phyloP scores from a whole-genome alignment of 2,329 filamentous ascomycete species.

The Aspergillus sp. region DNA sequence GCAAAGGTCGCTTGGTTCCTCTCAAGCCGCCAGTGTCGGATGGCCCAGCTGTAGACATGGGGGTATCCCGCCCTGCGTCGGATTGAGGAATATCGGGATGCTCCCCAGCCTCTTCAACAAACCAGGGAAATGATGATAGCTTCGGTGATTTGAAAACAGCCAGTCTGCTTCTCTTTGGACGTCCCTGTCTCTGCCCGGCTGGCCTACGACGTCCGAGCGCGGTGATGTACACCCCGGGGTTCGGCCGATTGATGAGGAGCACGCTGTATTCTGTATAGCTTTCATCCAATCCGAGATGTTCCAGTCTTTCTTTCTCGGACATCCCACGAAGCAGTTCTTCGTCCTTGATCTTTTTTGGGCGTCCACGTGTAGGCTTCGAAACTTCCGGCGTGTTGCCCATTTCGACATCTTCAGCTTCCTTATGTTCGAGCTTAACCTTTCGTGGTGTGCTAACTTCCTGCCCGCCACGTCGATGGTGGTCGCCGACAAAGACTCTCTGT shows the following conservation, averaged over 20 bases:
- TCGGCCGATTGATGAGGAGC: slow-evolving; percentile 35
- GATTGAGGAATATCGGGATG: slow-evolving; percentile 7
- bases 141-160: slow-evolving; percentile 39
- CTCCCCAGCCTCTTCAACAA: slow-evolving; percentile 16
- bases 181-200: slow-evolving; percentile 37
- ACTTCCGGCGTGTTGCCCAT: slow-evolving; percentile 4
- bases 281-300: slow-evolving; percentile 40
- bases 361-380: not conserved
- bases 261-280: slow-evolving; percentile 42
- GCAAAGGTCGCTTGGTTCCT: not conserved
- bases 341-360: slow-evolving; percentile 12
- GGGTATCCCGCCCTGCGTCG: not conserved
- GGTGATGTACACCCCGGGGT: slow-evolving; percentile 42
- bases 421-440: not conserved
- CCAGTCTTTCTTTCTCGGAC: slow-evolving; percentile 38
- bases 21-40: not conserved
- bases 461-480: not conserved
- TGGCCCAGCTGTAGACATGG: not conserved
- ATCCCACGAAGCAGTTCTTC: slow-evolving; percentile 27
- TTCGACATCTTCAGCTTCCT: slow-evolving; percentile 4
- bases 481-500: not conserved
- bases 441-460: not conserved
- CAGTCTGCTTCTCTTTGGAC: slow-evolving; percentile 38
- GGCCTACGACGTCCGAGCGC: slow-evolving; percentile 38
- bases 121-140: slow-evolving; percentile 37